A percentile compares a stretch with the other conserved stretches of the same genome.
Evolutionary conservation across 129 eudicot genomes (phyloP).

Genomic region (Apium graveolens): DNA sequence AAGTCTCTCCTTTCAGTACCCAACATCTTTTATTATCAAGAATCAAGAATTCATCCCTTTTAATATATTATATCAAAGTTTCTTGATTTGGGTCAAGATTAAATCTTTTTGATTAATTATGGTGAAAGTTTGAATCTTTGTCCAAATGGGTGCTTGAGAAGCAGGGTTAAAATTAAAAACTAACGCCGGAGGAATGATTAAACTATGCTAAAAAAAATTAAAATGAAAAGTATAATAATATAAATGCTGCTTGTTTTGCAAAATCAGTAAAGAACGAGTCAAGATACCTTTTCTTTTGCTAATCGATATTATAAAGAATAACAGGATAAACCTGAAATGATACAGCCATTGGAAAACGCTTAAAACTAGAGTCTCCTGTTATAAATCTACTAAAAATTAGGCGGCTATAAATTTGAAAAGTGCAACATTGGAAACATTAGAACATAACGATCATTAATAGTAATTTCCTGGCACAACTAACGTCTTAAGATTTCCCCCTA

Average conservation of each 20-base stretch:
- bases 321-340: too few relatives aligned
- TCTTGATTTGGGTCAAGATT: background rate
- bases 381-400: too few relatives aligned
- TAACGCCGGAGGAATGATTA: background rate
- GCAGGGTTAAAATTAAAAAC: background rate
- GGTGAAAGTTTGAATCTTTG: background rate
- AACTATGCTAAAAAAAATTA: background rate
- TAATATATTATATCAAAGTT: background rate
- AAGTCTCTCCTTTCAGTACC: slow-evolving; percentile 52
- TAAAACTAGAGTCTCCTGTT: too few relatives aligned
- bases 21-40: slow-evolving; percentile 31
- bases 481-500: too few relatives aligned
- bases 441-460: too few relatives aligned
- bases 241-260: background rate
- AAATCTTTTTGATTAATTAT: background rate
- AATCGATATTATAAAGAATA: too few relatives aligned
- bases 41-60: background rate
- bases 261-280: background rate
- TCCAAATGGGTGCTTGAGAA: slow-evolving; percentile 4
- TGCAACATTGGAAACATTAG: too few relatives aligned
- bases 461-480: too few relatives aligned
- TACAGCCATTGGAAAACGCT: too few relatives aligned
- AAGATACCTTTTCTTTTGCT: too few relatives aligned
- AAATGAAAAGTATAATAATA: background rate
- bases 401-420: too few relatives aligned